Evolutionary conservation across 768 basidiomycete genomes (phyloP).

Genomic region (Xerocomellus chrysenteron): DNA sequence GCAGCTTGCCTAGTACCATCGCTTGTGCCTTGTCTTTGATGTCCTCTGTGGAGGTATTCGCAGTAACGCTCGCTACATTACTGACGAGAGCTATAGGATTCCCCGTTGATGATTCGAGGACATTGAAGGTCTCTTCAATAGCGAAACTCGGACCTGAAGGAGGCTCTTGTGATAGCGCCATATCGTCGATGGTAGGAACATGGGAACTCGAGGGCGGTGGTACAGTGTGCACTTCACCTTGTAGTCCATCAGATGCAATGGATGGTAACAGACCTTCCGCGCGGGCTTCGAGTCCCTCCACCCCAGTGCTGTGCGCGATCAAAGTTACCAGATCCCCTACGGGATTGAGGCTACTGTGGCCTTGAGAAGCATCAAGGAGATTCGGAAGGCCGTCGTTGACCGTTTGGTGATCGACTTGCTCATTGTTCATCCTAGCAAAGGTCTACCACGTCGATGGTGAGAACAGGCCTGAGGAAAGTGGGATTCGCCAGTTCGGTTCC

Average conservation of each 20-base stretch:
- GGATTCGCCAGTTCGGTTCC: constrained; percentile 8
- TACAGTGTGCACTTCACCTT: not conserved
- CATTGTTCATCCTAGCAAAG: constrained; percentile 1
- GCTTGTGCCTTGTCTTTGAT: constrained; percentile 4
- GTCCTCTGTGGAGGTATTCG: not conserved
- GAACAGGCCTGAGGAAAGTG: not conserved
- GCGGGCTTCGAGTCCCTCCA: not conserved
- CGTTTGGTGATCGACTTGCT: not conserved
- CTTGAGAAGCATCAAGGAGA: not conserved
- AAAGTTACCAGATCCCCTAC: not conserved
- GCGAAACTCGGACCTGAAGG: not conserved
- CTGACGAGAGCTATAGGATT: not conserved
- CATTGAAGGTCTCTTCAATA: not conserved
- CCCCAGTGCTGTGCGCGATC: not conserved
- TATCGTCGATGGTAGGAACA: not conserved
- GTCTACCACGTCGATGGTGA: not conserved
- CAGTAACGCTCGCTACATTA: not conserved
- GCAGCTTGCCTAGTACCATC: constrained; percentile 9
- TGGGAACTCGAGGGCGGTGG: not conserved
- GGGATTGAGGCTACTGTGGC: not conserved
- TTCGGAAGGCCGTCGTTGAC: not conserved
- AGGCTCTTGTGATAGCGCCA: not conserved
- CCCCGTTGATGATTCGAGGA: not conserved
- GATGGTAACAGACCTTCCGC: not conserved
- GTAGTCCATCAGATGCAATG: not conserved